Evolutionary conservation across 148 eudicot genomes (phyloP).

Genomic region (Camellia japonica): DNA sequence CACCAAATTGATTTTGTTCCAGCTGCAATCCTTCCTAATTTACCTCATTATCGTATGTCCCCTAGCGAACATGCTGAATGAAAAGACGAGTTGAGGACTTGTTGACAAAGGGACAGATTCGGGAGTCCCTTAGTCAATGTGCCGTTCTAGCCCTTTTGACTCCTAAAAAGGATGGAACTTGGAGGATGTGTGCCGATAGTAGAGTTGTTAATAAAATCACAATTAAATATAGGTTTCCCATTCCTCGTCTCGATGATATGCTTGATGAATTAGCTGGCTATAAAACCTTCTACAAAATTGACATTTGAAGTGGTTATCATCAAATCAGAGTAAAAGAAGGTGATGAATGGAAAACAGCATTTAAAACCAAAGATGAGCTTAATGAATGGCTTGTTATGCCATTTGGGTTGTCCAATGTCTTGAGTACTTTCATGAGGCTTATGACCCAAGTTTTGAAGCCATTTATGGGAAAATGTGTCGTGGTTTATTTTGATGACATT

Average conservation of each 20-base stretch:
- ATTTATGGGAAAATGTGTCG: no score
- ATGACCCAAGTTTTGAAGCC: no score
- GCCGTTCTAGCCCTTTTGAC: not conserved
- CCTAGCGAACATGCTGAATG: not conserved
- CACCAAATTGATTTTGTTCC: no score
- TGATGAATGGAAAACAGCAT: not conserved
- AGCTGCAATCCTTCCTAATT: not conserved
- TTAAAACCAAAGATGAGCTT: not conserved
- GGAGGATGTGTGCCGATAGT: no score
- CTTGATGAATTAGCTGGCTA: no score
- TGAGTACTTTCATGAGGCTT: no score
- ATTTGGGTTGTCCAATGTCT: no score
- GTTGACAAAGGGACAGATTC: not conserved
- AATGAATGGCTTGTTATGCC: not conserved
- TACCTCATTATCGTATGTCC: not conserved
- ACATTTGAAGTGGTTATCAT: not conserved
- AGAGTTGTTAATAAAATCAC: no score
- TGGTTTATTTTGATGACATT: no score
- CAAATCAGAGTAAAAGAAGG: not conserved
- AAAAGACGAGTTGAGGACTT: not conserved
- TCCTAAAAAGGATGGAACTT: no score
- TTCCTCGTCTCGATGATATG: no score
- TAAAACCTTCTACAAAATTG: not conserved
- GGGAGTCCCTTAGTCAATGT: constrained; percentile 2
- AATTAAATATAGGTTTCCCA: no score